Conservation (phyloP, 352 stramenopile species). For the Pythium phragmiticola region DNA sequence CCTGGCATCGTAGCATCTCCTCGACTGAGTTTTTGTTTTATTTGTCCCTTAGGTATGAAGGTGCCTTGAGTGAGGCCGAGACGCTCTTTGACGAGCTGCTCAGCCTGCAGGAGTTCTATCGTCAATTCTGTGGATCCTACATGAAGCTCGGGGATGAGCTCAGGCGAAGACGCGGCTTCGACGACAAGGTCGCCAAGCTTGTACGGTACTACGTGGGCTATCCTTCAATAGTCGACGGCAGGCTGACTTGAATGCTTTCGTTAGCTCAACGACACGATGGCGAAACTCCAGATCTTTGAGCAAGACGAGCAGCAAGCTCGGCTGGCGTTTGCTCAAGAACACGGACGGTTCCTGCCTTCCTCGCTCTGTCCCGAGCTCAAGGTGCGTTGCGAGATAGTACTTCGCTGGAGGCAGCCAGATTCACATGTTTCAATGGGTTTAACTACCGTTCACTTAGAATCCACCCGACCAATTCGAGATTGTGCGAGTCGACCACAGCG, state of each 20-base stretch:
- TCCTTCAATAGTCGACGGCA: background rate
- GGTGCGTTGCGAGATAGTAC: slow-evolving; percentile 23
- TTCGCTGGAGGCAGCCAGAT: too few relatives aligned
- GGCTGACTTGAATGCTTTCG: background rate
- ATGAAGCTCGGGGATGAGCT: slow-evolving; percentile 55
- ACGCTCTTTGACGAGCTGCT: slow-evolving; percentile 76
- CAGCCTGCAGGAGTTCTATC: slow-evolving; percentile 81
- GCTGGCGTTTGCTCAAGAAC: slow-evolving; percentile 49
- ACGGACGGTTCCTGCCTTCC: slow-evolving; percentile 65
- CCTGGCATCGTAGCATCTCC: too few relatives aligned
- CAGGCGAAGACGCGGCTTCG: slow-evolving; percentile 50
- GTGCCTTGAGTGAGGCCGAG: slow-evolving; percentile 61
- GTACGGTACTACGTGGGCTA: slow-evolving; percentile 26
- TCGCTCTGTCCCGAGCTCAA: slow-evolving; percentile 75
- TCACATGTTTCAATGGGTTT: background rate
- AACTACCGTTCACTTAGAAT: slow-evolving; percentile 31
- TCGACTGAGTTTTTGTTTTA: background rate
- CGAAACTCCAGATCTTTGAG: slow-evolving; percentile 46
- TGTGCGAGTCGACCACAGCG: slow-evolving; percentile 23
- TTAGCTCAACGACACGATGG: slow-evolving; percentile 56
- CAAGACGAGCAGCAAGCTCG: slow-evolving; percentile 48
- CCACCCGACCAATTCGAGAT: slow-evolving; percentile 53
- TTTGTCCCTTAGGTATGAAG: slow-evolving; percentile 46
- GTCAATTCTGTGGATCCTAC: slow-evolving; percentile 74
- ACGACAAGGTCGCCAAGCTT: slow-evolving; percentile 46